Percentiles rank a stretch among this genome's conserved stretches.
Evolutionary conservation across 352 stramenopile species (phyloP).

Genomic region (Globisporangium uncinulatum): DNA sequence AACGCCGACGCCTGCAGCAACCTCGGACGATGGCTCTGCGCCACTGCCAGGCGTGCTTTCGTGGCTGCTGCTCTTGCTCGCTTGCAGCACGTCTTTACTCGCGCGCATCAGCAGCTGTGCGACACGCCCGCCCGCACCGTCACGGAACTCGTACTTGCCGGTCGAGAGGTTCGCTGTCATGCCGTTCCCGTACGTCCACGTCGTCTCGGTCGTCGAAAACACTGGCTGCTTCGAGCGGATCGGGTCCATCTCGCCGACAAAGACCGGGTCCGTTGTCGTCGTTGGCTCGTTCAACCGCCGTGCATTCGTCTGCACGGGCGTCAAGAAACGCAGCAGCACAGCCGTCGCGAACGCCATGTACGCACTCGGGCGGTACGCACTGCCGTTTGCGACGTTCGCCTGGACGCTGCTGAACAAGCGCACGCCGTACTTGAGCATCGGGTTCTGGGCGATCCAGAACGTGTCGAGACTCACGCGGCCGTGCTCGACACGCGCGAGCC

Average conservation of each 20-base stretch:
- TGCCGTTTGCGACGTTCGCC: slow-evolving; percentile 14
- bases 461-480: slow-evolving; percentile 87
- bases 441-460: slow-evolving; percentile 93
- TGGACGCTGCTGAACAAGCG: slow-evolving; percentile 33
- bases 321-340: slow-evolving; percentile 42
- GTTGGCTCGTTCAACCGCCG: too few relatives aligned
- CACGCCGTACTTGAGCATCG: slow-evolving; percentile 41
- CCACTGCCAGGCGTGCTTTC: slow-evolving; percentile 6
- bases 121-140: slow-evolving; percentile 25
- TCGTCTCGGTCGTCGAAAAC: slow-evolving; percentile 10
- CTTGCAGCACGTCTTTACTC: slow-evolving; percentile 15
- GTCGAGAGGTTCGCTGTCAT: slow-evolving; percentile 34
- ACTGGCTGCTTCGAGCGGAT: too few relatives aligned
- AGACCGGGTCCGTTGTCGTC: not conserved
- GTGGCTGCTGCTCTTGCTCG: slow-evolving; percentile 27
- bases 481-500: slow-evolving; percentile 82
- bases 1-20: slow-evolving; percentile 15
- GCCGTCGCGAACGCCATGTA: slow-evolving; percentile 53
- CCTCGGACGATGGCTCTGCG: too few relatives aligned
- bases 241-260: slow-evolving; percentile 1
- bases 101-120: slow-evolving; percentile 17
- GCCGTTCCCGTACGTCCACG: slow-evolving; percentile 33
- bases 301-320: slow-evolving; percentile 10
- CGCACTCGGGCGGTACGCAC: slow-evolving; percentile 23
- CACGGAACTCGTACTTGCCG: slow-evolving; percentile 50